Conservation (phyloP, 2,329 filamentous ascomycete species). For the Diaporthe caulivora region DNA sequence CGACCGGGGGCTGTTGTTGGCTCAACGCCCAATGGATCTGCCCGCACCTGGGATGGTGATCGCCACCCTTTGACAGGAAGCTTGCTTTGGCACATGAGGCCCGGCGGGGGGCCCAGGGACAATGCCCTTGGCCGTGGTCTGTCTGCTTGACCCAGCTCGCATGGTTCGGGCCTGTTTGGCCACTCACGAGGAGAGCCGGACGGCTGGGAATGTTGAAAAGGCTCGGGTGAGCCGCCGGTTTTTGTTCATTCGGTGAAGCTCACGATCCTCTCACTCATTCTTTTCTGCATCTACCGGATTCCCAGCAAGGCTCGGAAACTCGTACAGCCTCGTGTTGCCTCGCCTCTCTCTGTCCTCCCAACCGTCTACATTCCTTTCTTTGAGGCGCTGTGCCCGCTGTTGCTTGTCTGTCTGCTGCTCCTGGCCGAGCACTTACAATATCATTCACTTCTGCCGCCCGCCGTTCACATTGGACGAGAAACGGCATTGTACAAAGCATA, state of each 20-base stretch:
- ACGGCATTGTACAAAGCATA: conserved; percentile 16
- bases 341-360: background rate
- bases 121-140: background rate
- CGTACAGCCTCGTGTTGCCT: background rate
- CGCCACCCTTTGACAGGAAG: conserved; percentile 26
- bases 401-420: conserved; percentile 29
- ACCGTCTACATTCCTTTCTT: conserved; percentile 2
- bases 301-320: background rate
- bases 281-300: background rate
- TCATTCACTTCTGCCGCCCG: background rate
- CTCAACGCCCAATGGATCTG: conserved; percentile 17
- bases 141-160: background rate
- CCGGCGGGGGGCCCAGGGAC: conserved; percentile 1
- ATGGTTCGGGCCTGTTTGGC: background rate
- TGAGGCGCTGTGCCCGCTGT: background rate
- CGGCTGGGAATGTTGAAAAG: conserved; percentile 8
- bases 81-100: conserved; percentile 1
- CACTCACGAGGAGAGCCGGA: background rate
- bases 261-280: background rate
- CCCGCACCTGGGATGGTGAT: background rate
- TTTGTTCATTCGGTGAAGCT: background rate
- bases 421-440: conserved; percentile 31
- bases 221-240: conserved; percentile 23
- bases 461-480: background rate
- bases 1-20: background rate